phyloP scores from a whole-genome alignment of 805 yeast genomes.

The fission yeast (Schizosaccharomyces pombe) region DNA sequence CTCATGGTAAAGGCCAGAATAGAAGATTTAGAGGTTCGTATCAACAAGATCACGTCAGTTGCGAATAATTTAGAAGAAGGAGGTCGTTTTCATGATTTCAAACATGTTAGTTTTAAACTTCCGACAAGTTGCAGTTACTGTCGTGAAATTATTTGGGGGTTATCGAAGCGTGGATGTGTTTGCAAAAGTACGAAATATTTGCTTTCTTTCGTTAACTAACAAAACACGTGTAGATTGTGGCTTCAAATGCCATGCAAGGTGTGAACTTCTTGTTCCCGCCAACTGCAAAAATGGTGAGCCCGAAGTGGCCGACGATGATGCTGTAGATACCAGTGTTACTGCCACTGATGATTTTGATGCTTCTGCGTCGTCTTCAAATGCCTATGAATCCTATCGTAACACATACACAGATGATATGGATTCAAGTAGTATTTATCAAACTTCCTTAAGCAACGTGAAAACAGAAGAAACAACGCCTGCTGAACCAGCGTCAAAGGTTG shows the following conservation, averaged over 20 bases:
- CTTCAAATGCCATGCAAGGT: slow-evolving; percentile 11
- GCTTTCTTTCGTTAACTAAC: neutral
- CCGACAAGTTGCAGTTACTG: slow-evolving; percentile 12
- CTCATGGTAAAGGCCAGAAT: neutral
- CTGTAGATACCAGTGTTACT: neutral
- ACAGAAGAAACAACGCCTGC: neutral
- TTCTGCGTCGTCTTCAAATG: neutral
- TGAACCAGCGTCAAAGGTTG: slow-evolving; percentile 22
- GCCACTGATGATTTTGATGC: slow-evolving; percentile 3
- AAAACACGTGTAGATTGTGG: slow-evolving; percentile 7
- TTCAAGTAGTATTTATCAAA: neutral
- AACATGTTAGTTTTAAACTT: slow-evolving; percentile 12
- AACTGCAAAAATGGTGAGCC: slow-evolving; percentile 17
- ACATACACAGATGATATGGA: neutral
- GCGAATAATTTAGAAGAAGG: slow-evolving; percentile 41
- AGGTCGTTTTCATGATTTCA: slow-evolving; percentile 14
- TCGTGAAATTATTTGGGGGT: slow-evolving; percentile 11
- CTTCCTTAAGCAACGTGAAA: neutral
- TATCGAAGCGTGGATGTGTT: slow-evolving; percentile 11
- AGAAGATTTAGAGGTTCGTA: slow-evolving; percentile 38
- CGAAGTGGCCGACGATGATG: neutral
- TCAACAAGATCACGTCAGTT: slow-evolving; percentile 70
- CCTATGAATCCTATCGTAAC: neutral
- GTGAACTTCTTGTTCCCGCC: slow-evolving; percentile 20
- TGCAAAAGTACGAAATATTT: slow-evolving; percentile 6